Conservation (phyloP, 2,329 filamentous ascomycete genomes). For the Botrytis paeoniae region DNA sequence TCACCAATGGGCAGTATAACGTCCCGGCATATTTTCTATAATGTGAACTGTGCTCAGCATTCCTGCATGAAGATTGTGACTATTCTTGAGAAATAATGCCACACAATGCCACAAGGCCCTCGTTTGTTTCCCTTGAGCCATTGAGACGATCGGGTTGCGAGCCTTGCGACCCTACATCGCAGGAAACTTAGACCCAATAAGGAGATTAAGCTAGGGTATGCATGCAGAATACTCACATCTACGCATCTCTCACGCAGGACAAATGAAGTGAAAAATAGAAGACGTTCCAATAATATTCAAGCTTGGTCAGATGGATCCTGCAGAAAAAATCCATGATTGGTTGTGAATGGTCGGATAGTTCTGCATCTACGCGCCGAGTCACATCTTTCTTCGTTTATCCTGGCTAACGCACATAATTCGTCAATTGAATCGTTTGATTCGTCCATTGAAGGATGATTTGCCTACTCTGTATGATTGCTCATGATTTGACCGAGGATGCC, state of each 20-base stretch:
- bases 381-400: constrained; percentile 13
- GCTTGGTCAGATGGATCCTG: constrained; percentile 18
- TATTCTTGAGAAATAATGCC: constrained; percentile 23
- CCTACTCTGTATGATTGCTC: constrained; percentile 1
- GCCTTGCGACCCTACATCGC: constrained; percentile 5
- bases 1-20: constrained; percentile 33
- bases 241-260: not conserved
- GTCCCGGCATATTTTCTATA: constrained; percentile 24
- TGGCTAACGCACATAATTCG: constrained; percentile 26
- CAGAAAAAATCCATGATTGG: constrained; percentile 26
- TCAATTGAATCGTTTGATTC: constrained; percentile 21
- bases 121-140: constrained; percentile 11
- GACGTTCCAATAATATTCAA: constrained; percentile 24
- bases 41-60: constrained; percentile 34
- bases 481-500: constrained; percentile 8
- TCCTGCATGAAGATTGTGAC: constrained; percentile 35
- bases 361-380: constrained; percentile 31
- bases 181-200: constrained; percentile 12
- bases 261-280: constrained; percentile 1
- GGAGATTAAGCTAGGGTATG: not conserved
- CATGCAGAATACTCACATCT: constrained; percentile 7
- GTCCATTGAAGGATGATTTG: not conserved
- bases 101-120: constrained; percentile 10
- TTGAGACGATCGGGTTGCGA: constrained; percentile 11
- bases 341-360: constrained; percentile 14